Base-by-base conservation (phyloP, 2,329 filamentous ascomycete genomes). In the Aschersonia sp. region DNA sequence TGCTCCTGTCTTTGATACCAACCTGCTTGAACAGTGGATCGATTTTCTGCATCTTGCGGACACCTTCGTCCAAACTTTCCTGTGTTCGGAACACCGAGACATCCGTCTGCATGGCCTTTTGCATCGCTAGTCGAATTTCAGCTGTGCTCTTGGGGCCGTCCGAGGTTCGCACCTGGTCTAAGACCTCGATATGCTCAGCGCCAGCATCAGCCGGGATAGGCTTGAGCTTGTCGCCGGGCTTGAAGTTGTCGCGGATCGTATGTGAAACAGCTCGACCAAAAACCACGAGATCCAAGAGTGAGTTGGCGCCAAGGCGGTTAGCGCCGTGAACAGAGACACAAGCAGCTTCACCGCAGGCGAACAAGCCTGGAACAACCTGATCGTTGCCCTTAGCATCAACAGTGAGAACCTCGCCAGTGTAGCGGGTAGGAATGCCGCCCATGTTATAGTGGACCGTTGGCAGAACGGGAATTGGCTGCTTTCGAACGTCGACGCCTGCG, bases 401-500 rank as follows among this genome's bases (percentile, higher is more conserved):
- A 20, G 88, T 94, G 57, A 98, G 70, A 52, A 97, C 92, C 72
- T 98, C 89, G 67, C 92, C 91, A 53, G 88, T 96, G 77, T 95
- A 97, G 62, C 87, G 88, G 56, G 92, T 97, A 47, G 91, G 91
- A 58, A 98, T 96, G 77, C 92, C 91, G 69, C 91, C 91, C 92
- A 97, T 98, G 78, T 96, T 96, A 79, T 98, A 98, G 77, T 98
- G 89, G 56, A 96, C 91, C 43, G 91, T 97, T 50, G 91, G 91
- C 53, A 97, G 77, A 55, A 97, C 91, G 52, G 91, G 91, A 58
- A 97, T 97, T 55, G 91, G 91, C 71, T 96, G 86, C 75, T 95
- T 96, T 63, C 82, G 84, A 57, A 98, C 91, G 66, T 98, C 92
- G 59, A 98, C 89, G 71, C 92, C 91, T 51, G 91, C 78, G 70